Base-by-base conservation (phyloP, 495 filamentous ascomycete genomes). In the Podospora australis region DNA sequence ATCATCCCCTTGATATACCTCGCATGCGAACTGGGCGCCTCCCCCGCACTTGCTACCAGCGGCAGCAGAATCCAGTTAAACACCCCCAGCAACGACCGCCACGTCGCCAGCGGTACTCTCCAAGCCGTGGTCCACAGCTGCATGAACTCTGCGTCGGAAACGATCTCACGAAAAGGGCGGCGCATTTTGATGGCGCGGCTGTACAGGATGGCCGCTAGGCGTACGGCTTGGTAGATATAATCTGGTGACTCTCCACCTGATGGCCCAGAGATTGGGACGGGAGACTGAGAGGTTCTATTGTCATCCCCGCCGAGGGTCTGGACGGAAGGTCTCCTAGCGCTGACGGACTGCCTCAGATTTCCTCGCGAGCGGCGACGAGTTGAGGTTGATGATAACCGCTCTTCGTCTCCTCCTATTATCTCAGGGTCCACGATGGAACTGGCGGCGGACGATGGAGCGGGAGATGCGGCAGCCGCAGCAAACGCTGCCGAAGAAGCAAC, bases 51-150 rank as follows among this genome's bases (percentile, higher is more conserved):
- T 11, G 52, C 21, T 22, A 58, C 40, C 5, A 66, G 50, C 13
- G 59, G 44, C 11, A 66, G 40, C 30, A 63, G 16, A 22, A 62
- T 32, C 65, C 67, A 70, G 39, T 56, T 54, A 35, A 65, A 63
- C 7, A 70, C 56, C 25, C 67, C 67, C 39, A 70, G 41, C 36
- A 65, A 48, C 2, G 48, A 40, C 17, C 58, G 56, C 65, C 67
- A 66, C 21, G 48, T 56, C 13, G 50, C 32, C 13, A 66, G 55
- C 43, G 65, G 58, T 42, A 70, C 59, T 3, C 51, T 51, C 65
- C 67, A 70, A 2, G 55, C 46, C 14, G 64, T 65, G 19, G 57
- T 64, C 67, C 67, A 70, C 4, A 70, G 54, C 40, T 52, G 36
- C n/a, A 54, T 21, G 40, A 66, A 62, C 21, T 64, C 64, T 9